phyloP scores from a whole-genome alignment of 2,329 filamentous ascomycete species.

The Fusarium subglutinans region DNA sequence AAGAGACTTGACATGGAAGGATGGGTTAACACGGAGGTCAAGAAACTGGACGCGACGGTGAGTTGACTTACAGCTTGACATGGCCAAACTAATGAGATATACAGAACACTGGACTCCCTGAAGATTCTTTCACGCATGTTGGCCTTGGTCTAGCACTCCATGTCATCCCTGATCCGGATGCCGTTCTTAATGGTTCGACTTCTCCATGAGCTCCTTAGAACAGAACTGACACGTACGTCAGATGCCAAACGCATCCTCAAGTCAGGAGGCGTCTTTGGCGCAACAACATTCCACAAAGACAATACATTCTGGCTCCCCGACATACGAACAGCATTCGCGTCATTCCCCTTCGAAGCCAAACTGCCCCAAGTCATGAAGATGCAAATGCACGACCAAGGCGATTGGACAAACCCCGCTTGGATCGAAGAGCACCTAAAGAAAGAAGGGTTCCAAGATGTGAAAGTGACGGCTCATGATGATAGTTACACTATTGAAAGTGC shows the following conservation, averaged over 20 bases:
- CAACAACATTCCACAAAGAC: constrained; percentile 49
- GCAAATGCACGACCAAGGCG: constrained; percentile 52
- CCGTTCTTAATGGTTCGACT: constrained; percentile 42
- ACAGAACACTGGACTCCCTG: constrained; percentile 53
- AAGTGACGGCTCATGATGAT: constrained; percentile 44
- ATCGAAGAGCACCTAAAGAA: constrained; percentile 48
- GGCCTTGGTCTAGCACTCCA: constrained; percentile 59
- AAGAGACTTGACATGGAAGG: constrained; percentile 51
- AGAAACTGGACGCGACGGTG: constrained; percentile 58
- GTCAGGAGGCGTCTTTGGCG: constrained; percentile 51
- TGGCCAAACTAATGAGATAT: neutral
- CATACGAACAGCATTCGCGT: constrained; percentile 50
- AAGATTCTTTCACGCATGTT: constrained; percentile 54
- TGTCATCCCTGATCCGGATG: constrained; percentile 53
- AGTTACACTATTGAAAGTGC: constrained; percentile 45
- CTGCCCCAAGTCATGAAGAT: constrained; percentile 48
- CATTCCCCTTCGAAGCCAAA: constrained; percentile 53
- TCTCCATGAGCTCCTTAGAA: neutral
- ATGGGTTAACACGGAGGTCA: constrained; percentile 58
- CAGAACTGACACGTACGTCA: neutral
- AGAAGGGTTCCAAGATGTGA: constrained; percentile 52
- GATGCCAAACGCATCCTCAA: constrained; percentile 53
- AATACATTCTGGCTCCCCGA: constrained; percentile 52
- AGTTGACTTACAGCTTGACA: neutral
- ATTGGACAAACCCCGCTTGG: constrained; percentile 54